Base-by-base conservation (phyloP, 2,329 filamentous ascomycete genomes). In the Trichoderma sp. region DNA sequence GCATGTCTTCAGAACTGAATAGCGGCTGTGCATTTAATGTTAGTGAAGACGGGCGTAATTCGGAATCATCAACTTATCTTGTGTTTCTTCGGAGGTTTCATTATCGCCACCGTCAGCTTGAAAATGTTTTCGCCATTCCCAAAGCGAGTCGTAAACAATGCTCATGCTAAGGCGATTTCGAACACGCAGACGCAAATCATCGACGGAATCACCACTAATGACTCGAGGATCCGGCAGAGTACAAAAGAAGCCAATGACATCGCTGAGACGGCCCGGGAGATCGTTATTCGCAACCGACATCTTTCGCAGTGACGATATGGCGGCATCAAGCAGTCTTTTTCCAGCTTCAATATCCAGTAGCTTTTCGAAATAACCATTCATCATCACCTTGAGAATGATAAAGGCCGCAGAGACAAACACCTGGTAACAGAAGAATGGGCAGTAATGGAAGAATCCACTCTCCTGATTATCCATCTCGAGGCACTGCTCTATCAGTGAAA, bases 251-350 rank as follows among this genome's bases (percentile, higher is more conserved):
- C 65, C 65, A 26, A 68, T 61, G 5, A 68, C 65, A 6, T 68
- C 65, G 55, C 65, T 68, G 11, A 68, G 65, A n/a, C 65, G 53
- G 26, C 65, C 65, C 1, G 65, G 65, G 17, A 68, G 65, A 26
- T 68, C 65, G 34, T 68, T 68, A 17, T 68, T 68, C 2, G 65
- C 65, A 61, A 68, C 65, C 12, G 65, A 68, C 65, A 68, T 68
- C 26, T 68, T 68, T 28, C 65, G 34, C 1, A 68, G 36, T 13
- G 65, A 47, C 6, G 65, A 68, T 50, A 68, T 68, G 12, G 65
- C 65, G 30, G 65, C 65, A n/a, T 68, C 65, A 2, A 68, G 65
- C 4, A 68, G 65, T n/a, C 55, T 34, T 43, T 58, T 68, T n/a
- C 65, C 55, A 3, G 65, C 34, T 68, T 34, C 50, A 6, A 68